Percentiles rank a stretch among this genome's conserved stretches.
Conservation (phyloP, 2,329 filamentous ascomycete species). For the Curvularia hawaiiensis region DNA sequence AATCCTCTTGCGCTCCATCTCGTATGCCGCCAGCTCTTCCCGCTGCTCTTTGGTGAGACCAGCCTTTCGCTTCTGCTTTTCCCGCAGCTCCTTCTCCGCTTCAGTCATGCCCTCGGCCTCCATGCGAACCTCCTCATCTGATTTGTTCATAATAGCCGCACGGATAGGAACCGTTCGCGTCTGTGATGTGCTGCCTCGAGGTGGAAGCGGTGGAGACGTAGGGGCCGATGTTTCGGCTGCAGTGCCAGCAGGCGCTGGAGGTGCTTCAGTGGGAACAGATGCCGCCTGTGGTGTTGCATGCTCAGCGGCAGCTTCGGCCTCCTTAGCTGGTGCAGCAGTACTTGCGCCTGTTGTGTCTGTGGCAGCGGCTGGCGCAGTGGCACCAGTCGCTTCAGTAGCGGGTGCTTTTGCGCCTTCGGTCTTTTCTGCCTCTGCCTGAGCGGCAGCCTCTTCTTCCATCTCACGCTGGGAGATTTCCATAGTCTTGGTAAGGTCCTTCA, state of each 20-base stretch:
- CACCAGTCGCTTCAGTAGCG: slow-evolving; percentile 20
- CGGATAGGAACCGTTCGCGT: slow-evolving; percentile 70
- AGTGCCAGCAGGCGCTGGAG: slow-evolving; percentile 55
- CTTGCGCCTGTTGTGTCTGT: slow-evolving; percentile 22
- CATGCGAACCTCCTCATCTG: slow-evolving; percentile 75
- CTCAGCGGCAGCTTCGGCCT: slow-evolving; percentile 49
- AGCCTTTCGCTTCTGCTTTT: slow-evolving; percentile 88
- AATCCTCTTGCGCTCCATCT: slow-evolving; percentile 80
- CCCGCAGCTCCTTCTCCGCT: slow-evolving; percentile 76
- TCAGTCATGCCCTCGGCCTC: slow-evolving; percentile 68
- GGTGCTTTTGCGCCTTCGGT: slow-evolving; percentile 27
- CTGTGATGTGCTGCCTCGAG: slow-evolving; percentile 57
- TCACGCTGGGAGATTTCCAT: slow-evolving; percentile 96
- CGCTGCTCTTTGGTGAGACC: slow-evolving; percentile 89
- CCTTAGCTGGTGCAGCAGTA: slow-evolving; percentile 51
- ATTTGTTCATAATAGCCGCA: slow-evolving; percentile 85
- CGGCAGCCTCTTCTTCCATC: slow-evolving; percentile 70
- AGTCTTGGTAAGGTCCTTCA: slow-evolving; percentile 97
- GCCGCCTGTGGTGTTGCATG: slow-evolving; percentile 42
- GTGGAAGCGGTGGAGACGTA: slow-evolving; percentile 44
- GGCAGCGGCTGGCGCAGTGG: slow-evolving; percentile 14
- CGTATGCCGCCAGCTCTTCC: slow-evolving; percentile 87
- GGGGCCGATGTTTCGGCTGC: slow-evolving; percentile 36
- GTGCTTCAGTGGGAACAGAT: slow-evolving; percentile 48
- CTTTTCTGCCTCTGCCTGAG: slow-evolving; percentile 52